Evolutionary conservation across 306 rosid species (phyloP).

Genomic region (Erythrophleum fordii): DNA sequence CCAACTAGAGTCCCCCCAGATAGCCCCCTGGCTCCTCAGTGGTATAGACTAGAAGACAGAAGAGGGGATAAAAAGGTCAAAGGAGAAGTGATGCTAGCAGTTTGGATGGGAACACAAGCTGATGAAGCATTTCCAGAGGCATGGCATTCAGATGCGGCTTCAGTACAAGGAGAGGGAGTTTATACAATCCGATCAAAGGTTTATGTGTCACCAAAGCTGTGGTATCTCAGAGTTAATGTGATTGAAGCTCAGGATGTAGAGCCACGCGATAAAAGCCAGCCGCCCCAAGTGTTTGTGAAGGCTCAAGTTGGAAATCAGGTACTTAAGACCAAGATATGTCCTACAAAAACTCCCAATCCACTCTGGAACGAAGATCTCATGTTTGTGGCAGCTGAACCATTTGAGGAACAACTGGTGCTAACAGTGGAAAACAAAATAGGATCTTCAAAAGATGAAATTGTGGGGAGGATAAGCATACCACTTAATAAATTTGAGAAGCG

Average conservation of each 20-base stretch:
- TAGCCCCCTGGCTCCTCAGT: slow-evolving; percentile 75
- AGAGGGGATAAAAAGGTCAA: slow-evolving; percentile 45
- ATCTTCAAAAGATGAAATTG: slow-evolving; percentile 47
- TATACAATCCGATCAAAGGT: slow-evolving; percentile 64
- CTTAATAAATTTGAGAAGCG: slow-evolving; percentile 56
- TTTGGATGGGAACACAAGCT: slow-evolving; percentile 78
- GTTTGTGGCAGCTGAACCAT: slow-evolving; percentile 72
- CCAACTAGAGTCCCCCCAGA: slow-evolving; percentile 77
- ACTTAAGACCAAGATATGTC: slow-evolving; percentile 58
- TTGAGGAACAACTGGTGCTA: slow-evolving; percentile 58
- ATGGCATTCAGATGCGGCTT: slow-evolving; percentile 64
- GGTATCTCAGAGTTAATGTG: slow-evolving; percentile 70
- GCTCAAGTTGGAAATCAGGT: slow-evolving; percentile 64
- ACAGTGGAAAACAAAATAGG: slow-evolving; percentile 53
- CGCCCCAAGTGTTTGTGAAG: slow-evolving; percentile 59
- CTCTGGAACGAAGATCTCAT: slow-evolving; percentile 66
- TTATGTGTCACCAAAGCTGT: slow-evolving; percentile 69
- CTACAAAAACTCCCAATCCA: slow-evolving; percentile 50
- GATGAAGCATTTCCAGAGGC: slow-evolving; percentile 76
- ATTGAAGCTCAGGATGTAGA: slow-evolving; percentile 72
- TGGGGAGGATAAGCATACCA: slow-evolving; percentile 49
- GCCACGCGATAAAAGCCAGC: slow-evolving; percentile 55
- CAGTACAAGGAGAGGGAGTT: slow-evolving; percentile 58
- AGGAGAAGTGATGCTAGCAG: slow-evolving; percentile 72
- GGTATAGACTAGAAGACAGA: slow-evolving; percentile 61